Base-by-base conservation (phyloP, 257 asterid genomes). In the Rhazya stricta region DNA sequence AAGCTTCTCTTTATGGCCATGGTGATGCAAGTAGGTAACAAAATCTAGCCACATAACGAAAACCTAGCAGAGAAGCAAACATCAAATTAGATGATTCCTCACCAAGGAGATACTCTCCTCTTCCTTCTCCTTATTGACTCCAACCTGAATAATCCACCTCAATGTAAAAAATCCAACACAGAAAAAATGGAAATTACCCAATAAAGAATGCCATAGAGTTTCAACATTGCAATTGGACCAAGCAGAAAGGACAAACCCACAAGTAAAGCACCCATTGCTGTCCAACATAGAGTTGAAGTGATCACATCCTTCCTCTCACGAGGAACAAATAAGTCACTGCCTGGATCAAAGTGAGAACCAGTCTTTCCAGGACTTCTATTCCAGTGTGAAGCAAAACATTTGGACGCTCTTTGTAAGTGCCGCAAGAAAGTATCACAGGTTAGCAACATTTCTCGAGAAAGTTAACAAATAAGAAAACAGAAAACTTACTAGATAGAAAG, bases 271-370 rank as follows among this genome's bases (percentile, higher is more conserved):
- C 73, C 89, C 97, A 91, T 91, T 53, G 89, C 86, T 5, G 89
- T 78, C 96, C 96, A 91, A 71, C 96, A 88, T 65, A 83, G 53
- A 0, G 96, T 87, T 23, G 97, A 91, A 75, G 94, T 91, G 8
- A 91, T 88, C 27, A 91, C 91, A 77, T 88, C 92, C 75, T 82
- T 86, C 76, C 83, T 87, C 81, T 91, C 96, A 67, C 80, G 84
- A 19, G 93, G 88, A 25, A 83, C 82, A 74, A 91, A 91, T 77
- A 91, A 83, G 84, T 90, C 94, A 50, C 96, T 91, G 82, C 78
- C 86, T 45, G 97, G 94, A 70, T 88, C 77, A 85, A 71, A 91
- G 81, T 91, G 97, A 76, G 97, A 91, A 21, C 96, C 97, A 41
- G 60, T 79, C 77, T 91, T 91, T 51, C 96, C 96, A 16, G 97